A percentile compares a stretch with the other conserved stretches of the same genome.
phyloP scores from a whole-genome alignment of 805 yeast species.

The Sungouiella blattae region DNA sequence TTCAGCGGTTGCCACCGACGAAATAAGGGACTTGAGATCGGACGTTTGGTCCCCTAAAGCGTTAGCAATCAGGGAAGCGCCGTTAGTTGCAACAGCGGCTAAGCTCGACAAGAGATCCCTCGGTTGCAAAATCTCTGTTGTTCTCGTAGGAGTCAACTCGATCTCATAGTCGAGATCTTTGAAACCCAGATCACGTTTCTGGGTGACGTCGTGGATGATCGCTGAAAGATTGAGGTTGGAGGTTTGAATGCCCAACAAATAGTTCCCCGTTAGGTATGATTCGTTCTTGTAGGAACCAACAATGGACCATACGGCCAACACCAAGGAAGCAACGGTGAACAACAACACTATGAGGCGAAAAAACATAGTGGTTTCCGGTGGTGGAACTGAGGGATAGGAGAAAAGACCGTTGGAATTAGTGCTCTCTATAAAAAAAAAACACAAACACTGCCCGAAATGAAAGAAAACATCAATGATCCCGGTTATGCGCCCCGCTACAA shows the following conservation, averaged over 20 bases:
- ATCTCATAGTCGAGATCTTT: not conserved
- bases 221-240: conserved; percentile 29
- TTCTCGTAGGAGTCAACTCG: not conserved
- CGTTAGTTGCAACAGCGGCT: not conserved
- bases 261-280: conserved; percentile 30
- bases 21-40: not conserved
- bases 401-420: too few species aligned
- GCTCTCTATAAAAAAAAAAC: too few species aligned
- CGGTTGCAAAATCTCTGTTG: not conserved
- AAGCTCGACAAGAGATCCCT: not conserved
- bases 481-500: too few species aligned
- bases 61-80: not conserved
- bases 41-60: not conserved
- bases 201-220: conserved; percentile 18
- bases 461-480: too few species aligned
- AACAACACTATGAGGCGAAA: conserved; percentile 32
- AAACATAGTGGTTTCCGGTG: conserved; percentile 18
- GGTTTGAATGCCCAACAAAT: conserved; percentile 35
- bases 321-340: conserved; percentile 27
- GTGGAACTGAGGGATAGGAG: too few species aligned
- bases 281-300: conserved; percentile 37
- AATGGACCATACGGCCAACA: conserved; percentile 34
- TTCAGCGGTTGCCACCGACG: not conserved
- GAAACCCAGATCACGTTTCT: not conserved
- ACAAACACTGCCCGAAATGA: too few species aligned